Evolutionary conservation across 1,284 basidiomycete species (phyloP), one percentile per base, ranked within the genome.

Genomic region (Fomitiporia mediterranea): DNA sequence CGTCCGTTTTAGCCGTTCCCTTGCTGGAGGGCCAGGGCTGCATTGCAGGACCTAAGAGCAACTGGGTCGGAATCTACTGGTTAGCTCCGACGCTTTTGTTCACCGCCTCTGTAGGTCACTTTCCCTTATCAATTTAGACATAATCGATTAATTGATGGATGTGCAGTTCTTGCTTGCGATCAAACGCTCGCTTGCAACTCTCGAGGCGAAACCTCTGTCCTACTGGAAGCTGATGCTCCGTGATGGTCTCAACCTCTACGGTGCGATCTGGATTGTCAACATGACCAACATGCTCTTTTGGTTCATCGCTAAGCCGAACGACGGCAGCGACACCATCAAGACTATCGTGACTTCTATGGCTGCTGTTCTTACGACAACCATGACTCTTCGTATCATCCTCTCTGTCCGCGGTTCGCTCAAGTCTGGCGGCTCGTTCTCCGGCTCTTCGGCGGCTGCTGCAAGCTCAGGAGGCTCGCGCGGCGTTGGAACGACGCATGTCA

Each of bases 21-120:
- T 78, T 91, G 27, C 61, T 70, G 15, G 75, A 71, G 9, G 86
- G 84, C 23, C 89, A 91, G 65, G 89, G 89, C 2, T 91, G 89
- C 70, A 91, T 91, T 58, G 86, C 89, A 2, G 88, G 87, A 38
- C 89, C 89, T 25, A 83, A 82, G 62, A 69, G 77, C 62, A 82
- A 78, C 66, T 91, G 87, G 87, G 85, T 91, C 54, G 89, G 84
- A 40, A 80, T 91, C 62, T 91, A 91, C 74, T 91, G 89, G 89
- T 68, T 87, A 13, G 79, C 79, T 0, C 82, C 86, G 23, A 89
- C 88, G 37, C 52, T 89, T 43, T 75, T 90, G 17, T 91, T 87
- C 69, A 80, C 80, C 25, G 76, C 72, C 39, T 83, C 85, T 17
- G 82, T 84, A 64, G 59, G 77, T 69, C 38, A 51, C 43, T n/a